Conservation (phyloP, 352 stramenopile genomes). For the Phytophthora aleatoria region DNA sequence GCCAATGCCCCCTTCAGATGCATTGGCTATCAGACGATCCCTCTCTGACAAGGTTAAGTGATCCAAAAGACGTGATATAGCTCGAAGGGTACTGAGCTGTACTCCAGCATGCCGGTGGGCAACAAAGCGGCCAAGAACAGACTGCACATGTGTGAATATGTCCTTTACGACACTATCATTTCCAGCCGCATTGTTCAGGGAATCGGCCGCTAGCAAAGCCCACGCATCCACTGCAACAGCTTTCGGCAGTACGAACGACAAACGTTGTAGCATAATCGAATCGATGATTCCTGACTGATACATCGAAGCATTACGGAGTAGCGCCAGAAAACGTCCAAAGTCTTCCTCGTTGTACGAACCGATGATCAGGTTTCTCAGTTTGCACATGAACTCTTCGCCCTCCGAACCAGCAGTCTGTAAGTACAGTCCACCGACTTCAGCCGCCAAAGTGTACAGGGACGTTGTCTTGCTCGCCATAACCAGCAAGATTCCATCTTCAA, state of each 20-base stretch:
- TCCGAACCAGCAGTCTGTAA: slow-evolving; percentile 25
- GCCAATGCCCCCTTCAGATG: slow-evolving; percentile 40
- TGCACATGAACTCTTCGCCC: slow-evolving; percentile 34
- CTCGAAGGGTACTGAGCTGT: slow-evolving; percentile 47
- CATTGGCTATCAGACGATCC: slow-evolving; percentile 32
- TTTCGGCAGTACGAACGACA: slow-evolving; percentile 71
- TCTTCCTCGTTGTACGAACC: slow-evolving; percentile 69
- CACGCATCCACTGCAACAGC: slow-evolving; percentile 62
- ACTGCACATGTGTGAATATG: slow-evolving; percentile 57
- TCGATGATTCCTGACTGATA: slow-evolving; percentile 64
- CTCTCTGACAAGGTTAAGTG: slow-evolving; percentile 32
- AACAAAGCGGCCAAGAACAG: slow-evolving; percentile 54
- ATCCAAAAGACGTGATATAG: slow-evolving; percentile 48
- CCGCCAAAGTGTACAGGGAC: slow-evolving; percentile 62
- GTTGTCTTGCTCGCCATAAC: slow-evolving; percentile 50
- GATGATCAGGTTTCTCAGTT: slow-evolving; percentile 48
- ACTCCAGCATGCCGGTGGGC: slow-evolving; percentile 56
- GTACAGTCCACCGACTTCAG: slow-evolving; percentile 66
- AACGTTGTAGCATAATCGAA: slow-evolving; percentile 68
- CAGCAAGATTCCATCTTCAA: slow-evolving; percentile 60
- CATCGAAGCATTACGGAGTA: slow-evolving; percentile 68
- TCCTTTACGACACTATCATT: slow-evolving; percentile 41
- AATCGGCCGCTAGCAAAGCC: slow-evolving; percentile 57
- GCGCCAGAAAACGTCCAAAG: slow-evolving; percentile 61
- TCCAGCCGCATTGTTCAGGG: slow-evolving; percentile 45